Percentiles rank a stretch among this genome's conserved stretches.
phyloP scores from a whole-genome alignment of 2,329 filamentous ascomycete genomes.

The Juglanconis sp. region DNA sequence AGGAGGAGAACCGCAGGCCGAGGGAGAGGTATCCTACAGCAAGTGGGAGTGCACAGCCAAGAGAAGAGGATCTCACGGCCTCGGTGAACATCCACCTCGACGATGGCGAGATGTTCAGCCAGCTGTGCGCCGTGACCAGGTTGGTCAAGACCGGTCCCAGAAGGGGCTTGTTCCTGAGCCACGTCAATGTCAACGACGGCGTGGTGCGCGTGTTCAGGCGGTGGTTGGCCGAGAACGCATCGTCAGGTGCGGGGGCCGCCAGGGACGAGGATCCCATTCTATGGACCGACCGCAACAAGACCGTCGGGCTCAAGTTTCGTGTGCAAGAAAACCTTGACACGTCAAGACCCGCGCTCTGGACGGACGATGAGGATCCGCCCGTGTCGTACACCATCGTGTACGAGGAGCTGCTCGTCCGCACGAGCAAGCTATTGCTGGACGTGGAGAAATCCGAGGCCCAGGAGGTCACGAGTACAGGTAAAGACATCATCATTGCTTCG shows the following conservation, averaged over 20 bases:
- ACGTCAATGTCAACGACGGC: constrained; percentile 64
- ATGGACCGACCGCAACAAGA: constrained; percentile 63
- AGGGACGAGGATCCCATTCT: constrained; percentile 44
- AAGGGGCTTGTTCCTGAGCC: constrained; percentile 60
- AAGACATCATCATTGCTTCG: constrained; percentile 63
- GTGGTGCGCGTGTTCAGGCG: constrained; percentile 69
- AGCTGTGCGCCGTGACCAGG: constrained; percentile 67
- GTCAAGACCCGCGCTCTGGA: constrained; percentile 23
- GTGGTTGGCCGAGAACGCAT: constrained; percentile 61
- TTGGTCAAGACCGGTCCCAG: constrained; percentile 64
- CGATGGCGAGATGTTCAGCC: constrained; percentile 68
- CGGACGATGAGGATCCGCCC: constrained; percentile 57
- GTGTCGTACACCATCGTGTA: constrained; percentile 70
- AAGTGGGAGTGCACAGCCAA: constrained; percentile 17
- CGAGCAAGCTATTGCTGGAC: constrained; percentile 59
- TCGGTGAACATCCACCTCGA: constrained; percentile 64
- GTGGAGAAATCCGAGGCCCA: constrained; percentile 64
- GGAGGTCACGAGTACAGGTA: constrained; percentile 57
- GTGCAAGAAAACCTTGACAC: constrained; percentile 58
- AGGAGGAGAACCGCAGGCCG: constrained; percentile 46
- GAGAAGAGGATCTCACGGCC: constrained; percentile 39
- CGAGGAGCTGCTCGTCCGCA: constrained; percentile 66
- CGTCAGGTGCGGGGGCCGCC: constrained; percentile 29
- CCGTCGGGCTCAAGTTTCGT: constrained; percentile 66
- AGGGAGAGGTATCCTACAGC: constrained; percentile 33